Evolutionary conservation across 2,329 filamentous ascomycete genomes (phyloP).

Genomic region (Scytalidium sp.): DNA sequence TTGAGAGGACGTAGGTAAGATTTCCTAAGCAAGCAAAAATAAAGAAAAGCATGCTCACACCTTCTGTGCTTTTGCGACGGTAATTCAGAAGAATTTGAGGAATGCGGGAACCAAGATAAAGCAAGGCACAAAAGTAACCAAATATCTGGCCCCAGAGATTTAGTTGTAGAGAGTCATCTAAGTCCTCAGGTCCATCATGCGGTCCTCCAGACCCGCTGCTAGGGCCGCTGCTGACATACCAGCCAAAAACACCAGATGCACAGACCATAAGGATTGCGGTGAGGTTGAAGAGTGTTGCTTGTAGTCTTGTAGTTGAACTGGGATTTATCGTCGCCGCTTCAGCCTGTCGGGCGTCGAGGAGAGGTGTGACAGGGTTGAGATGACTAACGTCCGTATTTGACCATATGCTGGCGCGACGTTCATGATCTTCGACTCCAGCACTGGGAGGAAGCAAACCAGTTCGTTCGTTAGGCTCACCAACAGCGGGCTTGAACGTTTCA

Average conservation of each 20-base stretch:
- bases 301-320: constrained; percentile 47
- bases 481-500: constrained; percentile 36
- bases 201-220: constrained; percentile 26
- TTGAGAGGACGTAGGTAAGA: constrained; percentile 86
- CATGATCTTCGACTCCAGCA: constrained; percentile 43
- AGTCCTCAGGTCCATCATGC: constrained; percentile 26
- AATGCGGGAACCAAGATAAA: constrained; percentile 86
- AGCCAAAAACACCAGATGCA: constrained; percentile 78
- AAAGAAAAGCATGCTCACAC: constrained; percentile 92
- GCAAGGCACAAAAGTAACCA: constrained; percentile 83
- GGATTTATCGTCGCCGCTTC: constrained; percentile 36
- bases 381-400: constrained; percentile 63
- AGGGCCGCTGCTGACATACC: constrained; percentile 64
- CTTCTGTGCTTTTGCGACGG: constrained; percentile 87
- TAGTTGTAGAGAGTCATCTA: constrained; percentile 57
- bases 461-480: constrained; percentile 45
- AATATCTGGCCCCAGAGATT: constrained; percentile 83
- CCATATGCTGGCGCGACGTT: constrained; percentile 50
- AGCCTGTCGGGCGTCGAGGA: constrained; percentile 52
- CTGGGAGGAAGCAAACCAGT: constrained; percentile 44
- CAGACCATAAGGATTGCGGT: constrained; percentile 78
- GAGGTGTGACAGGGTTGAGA: constrained; percentile 79
- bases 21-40: constrained; percentile 96
- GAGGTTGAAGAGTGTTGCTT: constrained; percentile 68
- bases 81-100: constrained; percentile 93